Percentiles rank a stretch among this genome's conserved stretches.
Evolutionary conservation across 805 yeast species (phyloP).

Genomic region (Candida oleophila): DNA sequence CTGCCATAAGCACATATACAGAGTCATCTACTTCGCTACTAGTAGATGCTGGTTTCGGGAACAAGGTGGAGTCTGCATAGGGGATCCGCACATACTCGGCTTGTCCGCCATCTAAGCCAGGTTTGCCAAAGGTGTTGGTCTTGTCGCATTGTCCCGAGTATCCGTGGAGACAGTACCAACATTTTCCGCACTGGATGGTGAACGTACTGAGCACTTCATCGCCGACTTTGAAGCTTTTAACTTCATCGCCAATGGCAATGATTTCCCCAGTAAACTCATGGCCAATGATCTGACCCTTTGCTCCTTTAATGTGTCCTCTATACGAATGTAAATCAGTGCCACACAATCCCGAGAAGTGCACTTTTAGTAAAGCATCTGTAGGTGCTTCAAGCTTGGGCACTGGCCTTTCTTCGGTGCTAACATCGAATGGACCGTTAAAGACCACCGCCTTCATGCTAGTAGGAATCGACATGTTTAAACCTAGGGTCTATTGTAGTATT

Average conservation of each 20-base stretch:
- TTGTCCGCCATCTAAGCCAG: slow-evolving; percentile 59
- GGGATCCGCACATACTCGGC: slow-evolving; percentile 64
- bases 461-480: slow-evolving; percentile 9
- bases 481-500: neutral
- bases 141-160: slow-evolving; percentile 53
- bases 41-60: slow-evolving; percentile 35
- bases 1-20: slow-evolving; percentile 57
- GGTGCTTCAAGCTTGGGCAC: slow-evolving; percentile 37
- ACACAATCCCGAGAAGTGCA: slow-evolving; percentile 49
- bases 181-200: slow-evolving; percentile 59
- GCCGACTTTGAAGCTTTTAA: slow-evolving; percentile 36
- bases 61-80: slow-evolving; percentile 50
- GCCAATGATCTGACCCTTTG: slow-evolving; percentile 44
- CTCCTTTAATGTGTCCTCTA: slow-evolving; percentile 48
- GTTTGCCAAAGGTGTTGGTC: slow-evolving; percentile 58
- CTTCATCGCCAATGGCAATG: slow-evolving; percentile 35
- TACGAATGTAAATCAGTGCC: slow-evolving; percentile 57
- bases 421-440: slow-evolving; percentile 42
- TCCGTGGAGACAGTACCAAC: slow-evolving; percentile 59
- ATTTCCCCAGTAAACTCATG: slow-evolving; percentile 51
- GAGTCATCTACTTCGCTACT: slow-evolving; percentile 34
- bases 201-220: slow-evolving; percentile 49
- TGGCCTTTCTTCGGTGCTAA: slow-evolving; percentile 38
- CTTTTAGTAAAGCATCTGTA: slow-evolving; percentile 48
- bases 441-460: slow-evolving; percentile 49